These are phyloP conservation scores for Zychaea mexicana DNA, from an alignment of 371 early-diverging fungal species.

Conservation along the genomic window DNA sequence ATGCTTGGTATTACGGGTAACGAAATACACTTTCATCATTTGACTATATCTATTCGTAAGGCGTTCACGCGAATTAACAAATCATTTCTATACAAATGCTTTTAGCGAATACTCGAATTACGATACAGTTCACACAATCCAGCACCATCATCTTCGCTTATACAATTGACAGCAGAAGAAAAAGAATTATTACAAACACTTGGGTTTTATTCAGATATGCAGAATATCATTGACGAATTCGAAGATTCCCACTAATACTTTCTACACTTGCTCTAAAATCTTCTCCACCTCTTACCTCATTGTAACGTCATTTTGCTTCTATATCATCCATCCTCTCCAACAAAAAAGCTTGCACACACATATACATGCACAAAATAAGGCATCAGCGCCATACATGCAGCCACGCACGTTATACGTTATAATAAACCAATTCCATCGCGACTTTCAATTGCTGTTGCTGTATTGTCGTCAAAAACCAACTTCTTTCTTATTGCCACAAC, in stretches of 20 bases:
- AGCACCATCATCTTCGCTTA: background rate
- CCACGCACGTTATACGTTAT: too few species aligned
- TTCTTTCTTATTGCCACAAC: too few species aligned
- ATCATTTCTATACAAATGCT: slow-evolving; percentile 2
- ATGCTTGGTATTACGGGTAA: background rate
- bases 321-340: background rate
- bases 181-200: slow-evolving; percentile 26
- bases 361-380: too few species aligned
- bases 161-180: slow-evolving; percentile 17
- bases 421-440: too few species aligned
- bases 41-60: slow-evolving; percentile 20
- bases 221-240: slow-evolving; percentile 9
- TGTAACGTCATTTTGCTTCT: slow-evolving; percentile 8
- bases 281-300: background rate
- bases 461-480: too few species aligned
- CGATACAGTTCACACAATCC: background rate
- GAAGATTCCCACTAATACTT: background rate
- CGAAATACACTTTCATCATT: background rate
- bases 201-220: slow-evolving; percentile 30
- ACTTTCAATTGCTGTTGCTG: too few species aligned
- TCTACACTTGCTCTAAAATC: background rate
- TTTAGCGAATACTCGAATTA: background rate
- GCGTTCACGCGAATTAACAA: slow-evolving; percentile 36
- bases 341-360: too few species aligned
- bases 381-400: too few species aligned